Conservation (phyloP, 192 early-diverging fungal genomes). For the Backusella liffmaniae region DNA sequence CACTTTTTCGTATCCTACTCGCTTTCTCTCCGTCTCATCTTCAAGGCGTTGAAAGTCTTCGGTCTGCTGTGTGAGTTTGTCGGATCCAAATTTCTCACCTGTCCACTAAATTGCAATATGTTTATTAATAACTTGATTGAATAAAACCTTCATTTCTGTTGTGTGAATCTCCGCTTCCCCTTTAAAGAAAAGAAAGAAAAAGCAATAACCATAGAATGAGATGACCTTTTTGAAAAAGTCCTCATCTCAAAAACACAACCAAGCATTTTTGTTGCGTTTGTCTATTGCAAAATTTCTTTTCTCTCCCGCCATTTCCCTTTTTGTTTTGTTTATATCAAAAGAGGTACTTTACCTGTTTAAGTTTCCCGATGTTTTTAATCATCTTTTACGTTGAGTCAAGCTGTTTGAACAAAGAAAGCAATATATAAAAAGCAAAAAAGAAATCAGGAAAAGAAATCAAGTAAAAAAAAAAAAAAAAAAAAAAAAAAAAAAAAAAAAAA, state of each 20-base stretch:
- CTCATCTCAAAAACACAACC: neutral
- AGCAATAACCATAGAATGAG: neutral
- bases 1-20: constrained; percentile 64
- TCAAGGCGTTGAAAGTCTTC: constrained; percentile 85
- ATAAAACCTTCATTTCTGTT: neutral
- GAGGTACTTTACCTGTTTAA: constrained; percentile 53
- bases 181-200: neutral
- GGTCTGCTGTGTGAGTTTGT: constrained; percentile 66
- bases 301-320: neutral
- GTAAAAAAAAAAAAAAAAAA: neutral
- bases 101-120: constrained; percentile 52
- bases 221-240: neutral
- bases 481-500: neutral
- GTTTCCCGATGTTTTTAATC: constrained; percentile 66
- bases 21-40: constrained; percentile 67
- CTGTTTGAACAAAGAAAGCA: too few species aligned
- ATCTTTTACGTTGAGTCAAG: constrained; percentile 23
- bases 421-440: constrained; percentile 2
- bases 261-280: neutral
- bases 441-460: constrained; percentile 17
- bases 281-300: neutral
- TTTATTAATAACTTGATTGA: neutral
- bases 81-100: constrained; percentile 77
- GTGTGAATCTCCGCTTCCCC: neutral
- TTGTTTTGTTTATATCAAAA: neutral